Percentiles rank a stretch among this genome's conserved stretches.
These are phyloP conservation scores for Aspergillus kassunensis DNA, from an alignment of 495 filamentous ascomycete genomes.

Conservation along the genomic window DNA sequence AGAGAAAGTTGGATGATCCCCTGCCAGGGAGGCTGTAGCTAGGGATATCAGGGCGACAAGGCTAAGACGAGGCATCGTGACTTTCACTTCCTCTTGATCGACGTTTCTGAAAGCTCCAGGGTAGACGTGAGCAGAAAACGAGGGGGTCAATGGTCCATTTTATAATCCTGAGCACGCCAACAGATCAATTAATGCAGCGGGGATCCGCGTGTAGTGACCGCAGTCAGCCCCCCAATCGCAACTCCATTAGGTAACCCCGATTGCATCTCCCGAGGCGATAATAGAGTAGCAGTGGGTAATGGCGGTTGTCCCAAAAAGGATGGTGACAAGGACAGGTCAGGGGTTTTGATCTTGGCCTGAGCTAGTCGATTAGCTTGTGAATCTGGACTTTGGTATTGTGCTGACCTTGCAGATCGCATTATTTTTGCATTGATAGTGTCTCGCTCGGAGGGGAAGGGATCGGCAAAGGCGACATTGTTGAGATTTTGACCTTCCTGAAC, in stretches of 20 bases:
- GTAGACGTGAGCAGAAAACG: background rate
- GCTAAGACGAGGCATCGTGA: slow-evolving; percentile 26
- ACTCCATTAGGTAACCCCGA: background rate
- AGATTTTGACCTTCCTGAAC: slow-evolving; percentile 2
- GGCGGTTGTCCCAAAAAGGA: background rate
- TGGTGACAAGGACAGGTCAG: slow-evolving; percentile 7
- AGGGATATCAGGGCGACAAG: slow-evolving; percentile 26
- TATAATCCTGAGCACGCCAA: slow-evolving; percentile 1
- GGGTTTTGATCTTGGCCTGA: background rate
- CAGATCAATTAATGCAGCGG: background rate
- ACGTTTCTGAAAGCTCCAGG: background rate
- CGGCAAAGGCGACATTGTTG: background rate
- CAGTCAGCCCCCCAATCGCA: background rate
- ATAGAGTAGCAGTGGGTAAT: slow-evolving; percentile 11
- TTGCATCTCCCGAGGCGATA: background rate
- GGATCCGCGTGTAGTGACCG: background rate
- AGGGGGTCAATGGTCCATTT: slow-evolving; percentile 4
- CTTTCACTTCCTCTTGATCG: background rate
- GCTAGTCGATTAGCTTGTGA: slow-evolving; percentile 1
- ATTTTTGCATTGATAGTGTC: background rate
- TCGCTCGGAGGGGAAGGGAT: slow-evolving; percentile 2
- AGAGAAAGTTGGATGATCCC: slow-evolving; percentile 8
- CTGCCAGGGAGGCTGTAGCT: slow-evolving; percentile 19
- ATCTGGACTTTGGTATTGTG: background rate
- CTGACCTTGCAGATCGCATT: slow-evolving; percentile 13